Evolutionary conservation across 225 moss, liverwort and hornwort genomes (phyloP).

Genomic region (Pseudoscleropodium purum): DNA sequence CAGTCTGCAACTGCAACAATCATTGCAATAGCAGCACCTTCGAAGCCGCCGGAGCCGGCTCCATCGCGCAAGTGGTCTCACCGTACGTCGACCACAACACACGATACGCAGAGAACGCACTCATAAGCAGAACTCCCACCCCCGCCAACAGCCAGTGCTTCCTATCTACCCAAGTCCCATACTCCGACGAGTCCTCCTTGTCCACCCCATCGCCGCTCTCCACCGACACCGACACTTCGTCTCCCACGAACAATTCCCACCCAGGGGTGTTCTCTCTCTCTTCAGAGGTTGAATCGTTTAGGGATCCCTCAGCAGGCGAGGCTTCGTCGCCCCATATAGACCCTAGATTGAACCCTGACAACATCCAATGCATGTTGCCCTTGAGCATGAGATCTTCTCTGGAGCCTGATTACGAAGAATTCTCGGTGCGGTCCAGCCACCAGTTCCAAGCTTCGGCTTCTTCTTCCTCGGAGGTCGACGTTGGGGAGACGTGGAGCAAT

Average conservation of each 20-base stretch:
- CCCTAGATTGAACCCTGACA: constrained; percentile 33
- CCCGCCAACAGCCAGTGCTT: constrained; percentile 14
- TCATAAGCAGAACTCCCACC: not conserved
- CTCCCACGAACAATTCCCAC: not conserved
- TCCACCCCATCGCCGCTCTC: constrained; percentile 14
- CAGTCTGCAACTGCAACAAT: not conserved
- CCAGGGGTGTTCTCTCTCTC: constrained; percentile 17
- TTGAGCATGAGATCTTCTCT: constrained; percentile 14
- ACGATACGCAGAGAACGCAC: not conserved
- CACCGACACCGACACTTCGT: constrained; percentile 21
- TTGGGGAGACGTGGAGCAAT: constrained; percentile 27
- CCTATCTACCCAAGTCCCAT: constrained; percentile 24
- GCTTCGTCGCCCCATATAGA: not conserved
- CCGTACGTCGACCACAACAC: not conserved
- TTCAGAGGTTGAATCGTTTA: constrained; percentile 26
- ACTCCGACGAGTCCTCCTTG: constrained; percentile 36
- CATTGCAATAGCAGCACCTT: not conserved
- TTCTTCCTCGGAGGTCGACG: not conserved
- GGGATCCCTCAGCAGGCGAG: not conserved
- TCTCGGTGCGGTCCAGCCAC: not conserved
- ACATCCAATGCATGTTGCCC: constrained; percentile 38
- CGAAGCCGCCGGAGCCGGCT: not conserved
- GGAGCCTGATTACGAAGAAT: not conserved
- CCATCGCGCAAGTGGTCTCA: constrained; percentile 26
- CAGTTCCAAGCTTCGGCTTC: not conserved